A percentile compares a stretch with the other conserved stretches of the same genome.
Conservation (phyloP, 1,139 yeast genomes). For the Lodderomyces margitis region DNA sequence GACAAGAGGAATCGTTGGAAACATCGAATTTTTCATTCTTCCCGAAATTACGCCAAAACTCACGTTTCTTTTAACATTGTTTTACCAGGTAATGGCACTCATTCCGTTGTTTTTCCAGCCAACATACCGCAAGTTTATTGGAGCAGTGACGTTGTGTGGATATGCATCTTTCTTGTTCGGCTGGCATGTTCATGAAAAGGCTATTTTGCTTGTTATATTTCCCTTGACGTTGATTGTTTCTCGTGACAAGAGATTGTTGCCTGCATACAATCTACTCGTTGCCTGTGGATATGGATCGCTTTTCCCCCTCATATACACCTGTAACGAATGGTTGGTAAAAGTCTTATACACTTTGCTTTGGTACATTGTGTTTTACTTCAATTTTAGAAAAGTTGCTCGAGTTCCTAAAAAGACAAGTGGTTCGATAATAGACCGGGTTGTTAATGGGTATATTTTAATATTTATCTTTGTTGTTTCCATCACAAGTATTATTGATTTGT, state of each 20-base stretch:
- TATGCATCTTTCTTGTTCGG: conserved; percentile 91
- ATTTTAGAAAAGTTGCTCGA: conserved; percentile 64
- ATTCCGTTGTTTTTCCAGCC: conserved; percentile 77
- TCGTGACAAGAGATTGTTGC: conserved; percentile 67
- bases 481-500: conserved; percentile 55
- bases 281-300: conserved; percentile 85
- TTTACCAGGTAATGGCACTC: conserved; percentile 76
- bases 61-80: conserved; percentile 75
- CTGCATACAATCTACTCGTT: conserved; percentile 64
- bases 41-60: conserved; percentile 78
- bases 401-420: conserved; percentile 50
- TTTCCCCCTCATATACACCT: conserved; percentile 82
- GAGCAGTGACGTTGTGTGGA: conserved; percentile 85
- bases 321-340: conserved; percentile 77
- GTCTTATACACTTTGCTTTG: conserved; percentile 78
- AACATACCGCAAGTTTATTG: conserved; percentile 73
- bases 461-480: conserved; percentile 62
- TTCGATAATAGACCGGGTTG: conserved; percentile 69
- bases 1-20: conserved; percentile 91
- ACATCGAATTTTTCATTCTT: conserved; percentile 73
- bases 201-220: conserved; percentile 81
- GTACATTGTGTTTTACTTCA: conserved; percentile 74
- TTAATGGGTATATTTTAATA: conserved; percentile 65
- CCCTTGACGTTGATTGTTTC: conserved; percentile 81
- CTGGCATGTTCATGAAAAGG: conserved; percentile 99